Percentiles rank a stretch among this genome's conserved stretches.
These are phyloP conservation scores for Gamsiella multidivaricata DNA, from an alignment of 192 early-diverging fungal species.

Conservation along the genomic window DNA sequence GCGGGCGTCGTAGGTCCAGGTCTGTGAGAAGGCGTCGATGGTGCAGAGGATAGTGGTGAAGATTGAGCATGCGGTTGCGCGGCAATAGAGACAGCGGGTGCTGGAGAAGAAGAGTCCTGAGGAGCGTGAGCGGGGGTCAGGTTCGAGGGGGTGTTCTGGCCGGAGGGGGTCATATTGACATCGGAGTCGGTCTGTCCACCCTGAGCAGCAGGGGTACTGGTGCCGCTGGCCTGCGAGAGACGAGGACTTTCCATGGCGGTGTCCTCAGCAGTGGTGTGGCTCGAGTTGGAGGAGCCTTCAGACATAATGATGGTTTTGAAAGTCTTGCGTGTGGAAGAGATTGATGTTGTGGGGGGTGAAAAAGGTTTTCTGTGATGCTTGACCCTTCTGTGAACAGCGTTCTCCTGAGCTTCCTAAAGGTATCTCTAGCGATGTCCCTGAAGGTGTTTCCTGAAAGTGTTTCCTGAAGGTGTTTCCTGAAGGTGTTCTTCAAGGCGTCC, in stretches of 20 bases:
- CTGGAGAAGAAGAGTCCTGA: neutral
- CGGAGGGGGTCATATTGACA: constrained; percentile 10
- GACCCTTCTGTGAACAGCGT: too few species aligned
- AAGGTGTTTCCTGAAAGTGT: too few species aligned
- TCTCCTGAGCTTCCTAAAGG: too few species aligned
- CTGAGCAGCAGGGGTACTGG: constrained; percentile 23
- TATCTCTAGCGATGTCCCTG: too few species aligned
- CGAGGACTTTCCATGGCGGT: constrained; percentile 43
- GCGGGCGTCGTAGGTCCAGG: neutral
- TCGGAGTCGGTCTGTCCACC: constrained; percentile 16
- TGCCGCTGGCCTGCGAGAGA: constrained; percentile 19
- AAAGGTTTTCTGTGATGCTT: neutral
- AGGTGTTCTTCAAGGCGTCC: too few species aligned
- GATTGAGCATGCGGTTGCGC: constrained; percentile 15
- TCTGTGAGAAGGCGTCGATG: constrained; percentile 17
- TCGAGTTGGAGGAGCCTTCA: constrained; percentile 47
- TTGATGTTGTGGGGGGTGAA: neutral
- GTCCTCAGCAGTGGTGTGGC: constrained; percentile 42
- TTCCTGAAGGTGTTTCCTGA: too few species aligned
- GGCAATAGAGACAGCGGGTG: neutral
- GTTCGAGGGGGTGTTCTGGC: constrained; percentile 29
- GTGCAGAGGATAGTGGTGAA: constrained; percentile 12
- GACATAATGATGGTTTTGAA: constrained; percentile 8
- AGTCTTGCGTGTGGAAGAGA: neutral
- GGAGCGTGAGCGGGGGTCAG: neutral